Base-by-base conservation (phyloP, 257 asterid genomes). In the Schizonepeta tenuifolia region DNA sequence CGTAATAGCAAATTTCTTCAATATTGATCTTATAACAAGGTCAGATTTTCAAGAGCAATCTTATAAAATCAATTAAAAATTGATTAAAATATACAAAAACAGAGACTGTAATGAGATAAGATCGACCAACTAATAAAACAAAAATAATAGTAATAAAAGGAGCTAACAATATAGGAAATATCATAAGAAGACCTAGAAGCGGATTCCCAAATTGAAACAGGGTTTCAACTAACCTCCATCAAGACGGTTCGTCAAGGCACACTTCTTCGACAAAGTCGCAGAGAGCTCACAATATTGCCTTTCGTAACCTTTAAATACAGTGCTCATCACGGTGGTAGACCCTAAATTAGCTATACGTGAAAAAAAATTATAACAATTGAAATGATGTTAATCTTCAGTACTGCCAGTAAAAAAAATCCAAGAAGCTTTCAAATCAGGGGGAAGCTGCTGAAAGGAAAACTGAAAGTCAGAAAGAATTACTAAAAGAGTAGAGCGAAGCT, bases 241-340 rank as follows among this genome's bases (percentile, higher is more conserved):
- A n/a, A 82, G 81, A 9, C 69, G 69, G 62, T 57, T 51, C 22
- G 86, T 82, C 9, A 81, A 72, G 44, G 83, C 64, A 78, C 60
- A 67, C 77, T 72, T 82, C 75, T 76, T 82, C 46, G 83, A 80
- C 38, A 82, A 69, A 73, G 63, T 72, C 69, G 86, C 83, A 12
- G 90, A 85, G 41, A 87, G 82, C 84, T 87, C 86, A 71, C 90
- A 87, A 75, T 85, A 87, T 67, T 80, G 90, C 65, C 83, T 78
- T 33, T 87, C 93, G 77, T 71, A 81, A 59, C 87, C 83, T 65
- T 87, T 90, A 21, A 85, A 87, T 17, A 55, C 78, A 24, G 82
- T 78, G 71, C 87, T 78, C 93, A 87, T 85, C 79, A n/a, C n/a
- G n/a, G n/a, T n/a, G n/a, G n/a, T n/a, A n/a, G n/a, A n/a, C n/a